A percentile compares a stretch with the other conserved stretches of the same genome.
Conservation (phyloP, 208 protist genomes). For the Trypanosoma cruzi region DNA sequence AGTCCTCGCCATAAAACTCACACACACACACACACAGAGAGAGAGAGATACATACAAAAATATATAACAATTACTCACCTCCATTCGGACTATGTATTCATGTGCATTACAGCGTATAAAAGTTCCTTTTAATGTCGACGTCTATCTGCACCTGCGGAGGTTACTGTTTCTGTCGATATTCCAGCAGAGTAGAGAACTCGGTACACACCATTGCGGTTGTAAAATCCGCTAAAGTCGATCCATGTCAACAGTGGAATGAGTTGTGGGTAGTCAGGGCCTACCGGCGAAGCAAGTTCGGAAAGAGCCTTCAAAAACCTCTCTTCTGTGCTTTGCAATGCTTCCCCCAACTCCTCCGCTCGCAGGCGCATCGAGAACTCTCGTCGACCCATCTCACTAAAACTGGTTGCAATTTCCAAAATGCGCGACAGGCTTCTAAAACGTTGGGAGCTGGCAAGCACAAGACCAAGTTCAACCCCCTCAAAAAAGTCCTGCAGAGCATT, state of each 20-base stretch:
- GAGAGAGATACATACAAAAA: not conserved
- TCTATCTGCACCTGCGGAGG: conserved; percentile 2
- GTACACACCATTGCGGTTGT: conserved; percentile 83
- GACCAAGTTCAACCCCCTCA: conserved; percentile 59
- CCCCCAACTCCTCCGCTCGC: conserved; percentile 33
- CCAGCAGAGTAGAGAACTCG: conserved; percentile 62
- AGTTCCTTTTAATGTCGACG: not conserved
- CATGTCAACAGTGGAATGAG: conserved; percentile 84
- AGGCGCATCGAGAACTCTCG: conserved; percentile 47
- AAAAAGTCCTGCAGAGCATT: conserved; percentile 81
- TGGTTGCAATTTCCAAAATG: conserved; percentile 66
- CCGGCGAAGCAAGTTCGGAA: conserved; percentile 78
- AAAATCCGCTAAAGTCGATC: conserved; percentile 89
- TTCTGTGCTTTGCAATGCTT: conserved; percentile 59
- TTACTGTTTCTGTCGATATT: conserved; percentile 8
- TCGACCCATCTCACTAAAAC: conserved; percentile 80
- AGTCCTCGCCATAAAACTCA: not conserved
- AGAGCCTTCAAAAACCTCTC: conserved; percentile 65
- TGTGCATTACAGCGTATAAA: not conserved
- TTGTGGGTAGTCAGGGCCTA: conserved; percentile 80
- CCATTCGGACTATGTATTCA: not conserved
- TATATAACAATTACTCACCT: not conserved
- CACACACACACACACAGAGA: not conserved
- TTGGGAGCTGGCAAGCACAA: conserved; percentile 69
- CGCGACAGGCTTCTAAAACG: conserved; percentile 74